Evolutionary conservation across 2,329 filamentous ascomycete genomes (phyloP).

Genomic region (Claviceps quebecensis): DNA sequence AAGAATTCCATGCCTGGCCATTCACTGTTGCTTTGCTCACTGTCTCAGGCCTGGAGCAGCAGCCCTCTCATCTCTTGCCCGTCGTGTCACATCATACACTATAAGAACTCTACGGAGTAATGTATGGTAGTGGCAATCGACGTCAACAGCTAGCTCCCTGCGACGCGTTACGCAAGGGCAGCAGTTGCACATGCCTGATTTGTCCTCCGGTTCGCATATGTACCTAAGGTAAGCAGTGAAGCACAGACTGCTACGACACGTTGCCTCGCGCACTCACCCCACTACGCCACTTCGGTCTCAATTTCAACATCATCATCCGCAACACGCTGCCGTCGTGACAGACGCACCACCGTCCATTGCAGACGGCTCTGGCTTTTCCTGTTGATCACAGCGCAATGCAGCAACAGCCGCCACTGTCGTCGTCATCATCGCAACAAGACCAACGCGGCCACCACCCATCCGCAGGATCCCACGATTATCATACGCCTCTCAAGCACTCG

Average conservation of each 20-base stretch:
- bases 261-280: slow-evolving; percentile 22
- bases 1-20: too few relatives aligned
- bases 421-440: slow-evolving; percentile 22
- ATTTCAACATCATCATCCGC: slow-evolving; percentile 11
- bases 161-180: slow-evolving; percentile 14
- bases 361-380: slow-evolving; percentile 31
- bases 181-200: slow-evolving; percentile 38
- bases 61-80: too few relatives aligned
- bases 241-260: slow-evolving; percentile 37
- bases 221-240: slow-evolving; percentile 23
- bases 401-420: slow-evolving; percentile 18
- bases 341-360: slow-evolving; percentile 26
- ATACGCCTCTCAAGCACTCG: slow-evolving; percentile 51
- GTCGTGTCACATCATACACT: too few relatives aligned
- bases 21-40: too few relatives aligned
- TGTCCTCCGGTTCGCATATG: slow-evolving; percentile 23
- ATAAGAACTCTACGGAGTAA: too few relatives aligned
- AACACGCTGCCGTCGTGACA: slow-evolving; percentile 30
- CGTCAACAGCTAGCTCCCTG: slow-evolving; percentile 21
- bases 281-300: slow-evolving; percentile 15
- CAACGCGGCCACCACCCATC: slow-evolving; percentile 16
- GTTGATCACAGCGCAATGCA: slow-evolving; percentile 30
- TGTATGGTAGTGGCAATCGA: too few relatives aligned
- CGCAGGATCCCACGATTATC: slow-evolving; percentile 39
- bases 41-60: too few relatives aligned